Conservation (phyloP, 2,329 filamentous ascomycete species). For the Elsinoe ampelina region DNA sequence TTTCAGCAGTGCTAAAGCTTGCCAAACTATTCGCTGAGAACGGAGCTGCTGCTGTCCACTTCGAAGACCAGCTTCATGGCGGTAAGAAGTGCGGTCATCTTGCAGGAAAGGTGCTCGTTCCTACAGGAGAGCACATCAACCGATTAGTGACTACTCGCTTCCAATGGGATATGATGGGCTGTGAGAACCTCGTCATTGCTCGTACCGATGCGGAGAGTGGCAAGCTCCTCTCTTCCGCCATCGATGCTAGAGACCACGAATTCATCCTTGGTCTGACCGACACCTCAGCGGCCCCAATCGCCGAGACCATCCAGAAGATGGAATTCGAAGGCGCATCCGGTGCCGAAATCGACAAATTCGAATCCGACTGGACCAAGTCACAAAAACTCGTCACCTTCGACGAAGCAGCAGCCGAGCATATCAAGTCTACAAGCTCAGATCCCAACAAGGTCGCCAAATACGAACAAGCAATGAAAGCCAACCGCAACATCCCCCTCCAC, state of each 20-base stretch:
- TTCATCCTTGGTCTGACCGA: slow-evolving; percentile 86
- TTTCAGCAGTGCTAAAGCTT: slow-evolving; percentile 88
- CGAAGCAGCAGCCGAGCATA: slow-evolving; percentile 49
- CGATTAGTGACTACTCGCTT: slow-evolving; percentile 83
- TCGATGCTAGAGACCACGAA: slow-evolving; percentile 92
- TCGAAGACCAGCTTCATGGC: slow-evolving; percentile 94
- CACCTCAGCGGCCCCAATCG: slow-evolving; percentile 62
- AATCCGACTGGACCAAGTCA: slow-evolving; percentile 78
- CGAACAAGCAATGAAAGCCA: slow-evolving; percentile 26
- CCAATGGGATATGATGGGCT: slow-evolving; percentile 98
- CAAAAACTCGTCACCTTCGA: slow-evolving; percentile 85
- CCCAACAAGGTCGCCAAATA: slow-evolving; percentile 15
- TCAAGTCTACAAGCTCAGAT: slow-evolving; percentile 22
- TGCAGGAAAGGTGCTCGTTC: slow-evolving; percentile 91
- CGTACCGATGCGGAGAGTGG: slow-evolving; percentile 94
- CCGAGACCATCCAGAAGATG: slow-evolving; percentile 85
- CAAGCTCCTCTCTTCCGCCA: slow-evolving; percentile 76
- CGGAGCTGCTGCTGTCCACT: slow-evolving; percentile 90
- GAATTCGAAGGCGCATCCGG: slow-evolving; percentile 69
- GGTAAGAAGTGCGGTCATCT: slow-evolving; percentile 98
- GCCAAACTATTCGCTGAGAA: slow-evolving; percentile 97
- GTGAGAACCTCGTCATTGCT: slow-evolving; percentile 88
- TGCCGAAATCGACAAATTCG: slow-evolving; percentile 73
- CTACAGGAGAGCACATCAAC: slow-evolving; percentile 92
- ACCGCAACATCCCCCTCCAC: slow-evolving; percentile 68